Base-by-base conservation (phyloP, 2,329 filamentous ascomycete genomes). In the Colletotrichum sp. region DNA sequence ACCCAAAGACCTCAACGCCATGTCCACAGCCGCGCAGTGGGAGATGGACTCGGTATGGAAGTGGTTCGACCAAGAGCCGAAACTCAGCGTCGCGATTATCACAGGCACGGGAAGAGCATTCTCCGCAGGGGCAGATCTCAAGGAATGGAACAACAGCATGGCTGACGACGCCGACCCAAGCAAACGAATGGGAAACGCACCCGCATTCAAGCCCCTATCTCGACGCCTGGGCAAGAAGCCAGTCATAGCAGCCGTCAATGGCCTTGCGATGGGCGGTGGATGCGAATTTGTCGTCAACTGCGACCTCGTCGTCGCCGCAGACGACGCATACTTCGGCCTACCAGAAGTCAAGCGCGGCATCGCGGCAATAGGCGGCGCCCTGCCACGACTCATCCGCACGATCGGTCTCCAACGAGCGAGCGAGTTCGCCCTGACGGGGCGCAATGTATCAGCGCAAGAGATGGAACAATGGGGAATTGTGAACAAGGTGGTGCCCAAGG, bases 211-310 rank as follows among this genome's bases (percentile, higher is more conserved):
- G 30, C 74, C 74, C 0, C 80, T 93, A 16, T 90, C 88, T 55
- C 70, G 74, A 13, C 30, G 76, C 18, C 60, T 74, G 78, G 64
- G 81, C 82, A 92, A 91, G 84, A 92, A 92, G 81, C 90, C 90
- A 2, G 86, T 92, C 61, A 90, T 92, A 80, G 90, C 89, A 10
- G 90, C 90, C 3, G 89, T 91, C 5, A 92, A 92, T 81, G 90
- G 90, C 0, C 86, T 88, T 75, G 89, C 89, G 2, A 83, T 91
- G 62, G 90, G 90, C 0, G 90, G 90, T 6, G 90, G 90, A 0
- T 91, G 91, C 77, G 90, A 92, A 82, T 89, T 90, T 78, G 86
- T 87, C 10, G 81, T 90, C 70, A 89, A 89, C 66, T 91, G 87
- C 75, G 89, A 91, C 77, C 83, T 91, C 80, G 87, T 91, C 6